phyloP scores from a whole-genome alignment of 768 basidiomycete genomes.

The Russula griseocarnosa region DNA sequence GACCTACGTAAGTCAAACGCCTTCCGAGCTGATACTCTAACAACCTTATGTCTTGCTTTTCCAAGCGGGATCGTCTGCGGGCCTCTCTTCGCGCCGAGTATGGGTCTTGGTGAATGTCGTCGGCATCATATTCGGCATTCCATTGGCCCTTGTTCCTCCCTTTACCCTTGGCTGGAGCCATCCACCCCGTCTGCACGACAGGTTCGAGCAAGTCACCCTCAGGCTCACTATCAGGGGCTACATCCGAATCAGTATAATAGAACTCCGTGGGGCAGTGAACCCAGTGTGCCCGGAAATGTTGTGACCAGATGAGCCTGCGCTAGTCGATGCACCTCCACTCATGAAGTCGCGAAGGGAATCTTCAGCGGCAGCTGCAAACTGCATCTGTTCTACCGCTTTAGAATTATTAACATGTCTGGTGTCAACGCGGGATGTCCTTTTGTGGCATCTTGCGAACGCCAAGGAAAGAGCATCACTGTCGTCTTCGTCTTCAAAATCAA shows the following conservation, averaged over 20 bases:
- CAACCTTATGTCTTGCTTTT: conserved; percentile 30
- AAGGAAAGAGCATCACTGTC: conserved; percentile 12
- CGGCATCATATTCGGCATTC: conserved; percentile 16
- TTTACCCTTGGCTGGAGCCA: conserved; percentile 39
- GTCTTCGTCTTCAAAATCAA: conserved; percentile 40
- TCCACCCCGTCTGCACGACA: conserved; percentile 31
- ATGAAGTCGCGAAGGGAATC: conserved; percentile 41
- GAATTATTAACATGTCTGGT: conserved; percentile 15
- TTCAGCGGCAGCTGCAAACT: conserved; percentile 56
- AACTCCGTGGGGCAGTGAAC: conserved; percentile 52
- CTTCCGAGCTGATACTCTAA: conserved; percentile 62
- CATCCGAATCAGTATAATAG: conserved; percentile 38
- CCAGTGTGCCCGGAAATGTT: conserved; percentile 41
- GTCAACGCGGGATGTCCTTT: not conserved
- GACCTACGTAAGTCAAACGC: conserved; percentile 63
- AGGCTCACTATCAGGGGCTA: conserved; percentile 22
- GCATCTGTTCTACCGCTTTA: conserved; percentile 36
- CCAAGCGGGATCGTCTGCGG: conserved; percentile 19
- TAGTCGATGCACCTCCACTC: conserved; percentile 33
- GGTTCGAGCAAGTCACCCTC: conserved; percentile 12
- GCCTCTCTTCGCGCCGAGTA: conserved; percentile 15
- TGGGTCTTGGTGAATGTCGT: conserved; percentile 21
- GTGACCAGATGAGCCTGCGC: conserved; percentile 34
- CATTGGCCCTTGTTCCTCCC: conserved; percentile 32
- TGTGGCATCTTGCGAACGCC: conserved; percentile 9